Conservation (phyloP, 805 yeast genomes). For the Candida ficus region DNA sequence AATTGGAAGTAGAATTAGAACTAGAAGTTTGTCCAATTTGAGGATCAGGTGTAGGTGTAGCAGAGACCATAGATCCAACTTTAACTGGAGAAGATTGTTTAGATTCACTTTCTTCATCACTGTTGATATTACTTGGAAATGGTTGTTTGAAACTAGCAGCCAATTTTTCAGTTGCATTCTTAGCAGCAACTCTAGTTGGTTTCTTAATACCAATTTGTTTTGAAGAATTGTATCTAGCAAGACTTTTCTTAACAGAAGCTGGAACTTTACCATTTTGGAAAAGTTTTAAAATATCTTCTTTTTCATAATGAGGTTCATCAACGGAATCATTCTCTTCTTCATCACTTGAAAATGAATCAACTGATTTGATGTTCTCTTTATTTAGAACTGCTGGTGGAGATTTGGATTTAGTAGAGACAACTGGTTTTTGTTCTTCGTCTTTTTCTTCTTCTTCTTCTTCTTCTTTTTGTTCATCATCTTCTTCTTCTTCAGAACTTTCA, state of each 20-base stretch:
- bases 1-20: no score
- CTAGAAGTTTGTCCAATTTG: no score
- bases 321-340: constrained; percentile 19
- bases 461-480: not conserved
- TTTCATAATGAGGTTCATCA: constrained; percentile 18
- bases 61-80: no score
- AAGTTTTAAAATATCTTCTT: constrained; percentile 15
- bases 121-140: no score
- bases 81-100: not conserved
- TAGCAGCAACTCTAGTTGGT: constrained; percentile 11
- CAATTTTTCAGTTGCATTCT: constrained; percentile 2
- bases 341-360: constrained; percentile 18
- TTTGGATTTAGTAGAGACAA: not conserved
- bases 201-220: not conserved
- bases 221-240: constrained; percentile 3
- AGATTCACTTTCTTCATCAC: not conserved
- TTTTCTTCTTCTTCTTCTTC: constrained; percentile 1
- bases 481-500: not conserved
- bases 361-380: constrained; percentile 9
- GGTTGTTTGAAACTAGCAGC: constrained; percentile 1
- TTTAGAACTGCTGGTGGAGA: constrained; percentile 3
- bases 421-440: no score
- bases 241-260: constrained; percentile 8
- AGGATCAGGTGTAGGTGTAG: no score
- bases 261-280: constrained; percentile 15